phyloP scores from a whole-genome alignment of 78 protist genomes.

The Planoprotostelium fungivorum region DNA sequence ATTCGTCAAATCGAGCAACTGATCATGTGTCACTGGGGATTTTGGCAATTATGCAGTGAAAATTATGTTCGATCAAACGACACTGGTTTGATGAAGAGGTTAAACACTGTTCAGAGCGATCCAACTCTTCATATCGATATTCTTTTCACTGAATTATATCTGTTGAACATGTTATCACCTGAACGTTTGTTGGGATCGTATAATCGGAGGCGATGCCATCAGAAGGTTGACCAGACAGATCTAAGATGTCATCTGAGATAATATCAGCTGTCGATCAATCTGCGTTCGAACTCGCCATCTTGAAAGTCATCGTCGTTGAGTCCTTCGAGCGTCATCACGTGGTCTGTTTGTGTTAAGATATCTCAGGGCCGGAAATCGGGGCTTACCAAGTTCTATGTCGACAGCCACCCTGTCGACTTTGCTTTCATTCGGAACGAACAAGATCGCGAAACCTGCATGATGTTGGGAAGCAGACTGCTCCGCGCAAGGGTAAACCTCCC shows the following conservation, averaged over 20 bases:
- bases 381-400: no score
- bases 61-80: no score
- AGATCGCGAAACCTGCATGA: neutral
- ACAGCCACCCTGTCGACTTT: neutral
- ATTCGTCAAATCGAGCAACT: neutral
- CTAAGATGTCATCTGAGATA: neutral
- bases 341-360: no score
- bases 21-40: no score
- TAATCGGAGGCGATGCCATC: neutral
- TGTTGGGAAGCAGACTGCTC: neutral
- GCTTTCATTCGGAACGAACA: neutral
- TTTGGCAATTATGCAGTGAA: no score
- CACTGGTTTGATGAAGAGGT: no score
- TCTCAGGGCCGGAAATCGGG: no score
- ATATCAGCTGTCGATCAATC: neutral
- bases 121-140: no score
- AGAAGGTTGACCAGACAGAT: neutral
- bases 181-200: neutral
- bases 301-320: neutral
- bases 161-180: no score
- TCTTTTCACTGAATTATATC: no score
- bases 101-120: no score
- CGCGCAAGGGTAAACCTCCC: neutral
- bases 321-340: no score
- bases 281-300: neutral